Evolutionary conservation across 139 green algal genomes (phyloP).

Genomic region (Chlamydomonas sphaeroides): DNA sequence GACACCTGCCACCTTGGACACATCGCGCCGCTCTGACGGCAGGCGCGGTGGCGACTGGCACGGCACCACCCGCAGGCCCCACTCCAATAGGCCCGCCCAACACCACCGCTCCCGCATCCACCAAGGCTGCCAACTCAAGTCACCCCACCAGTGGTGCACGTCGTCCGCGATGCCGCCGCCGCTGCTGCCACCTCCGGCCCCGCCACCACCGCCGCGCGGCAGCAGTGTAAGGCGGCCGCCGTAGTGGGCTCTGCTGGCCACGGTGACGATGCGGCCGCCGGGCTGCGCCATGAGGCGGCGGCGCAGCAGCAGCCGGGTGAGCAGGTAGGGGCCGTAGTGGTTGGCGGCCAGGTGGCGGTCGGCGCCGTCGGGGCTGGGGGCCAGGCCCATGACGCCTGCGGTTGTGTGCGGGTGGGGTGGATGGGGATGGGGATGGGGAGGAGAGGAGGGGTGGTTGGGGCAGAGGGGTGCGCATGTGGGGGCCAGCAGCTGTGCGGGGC

Average conservation of each 20-base stretch:
- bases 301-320: conserved; percentile 70
- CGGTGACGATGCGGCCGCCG: conserved; percentile 60
- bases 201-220: conserved; percentile 4
- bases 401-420: too few species aligned
- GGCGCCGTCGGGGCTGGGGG: conserved; percentile 6
- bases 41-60: too few species aligned
- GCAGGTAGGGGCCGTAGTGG: conserved; percentile 74
- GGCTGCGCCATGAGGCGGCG: conserved; percentile 46
- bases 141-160: conserved; percentile 20
- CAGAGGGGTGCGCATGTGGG: too few species aligned
- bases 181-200: neutral
- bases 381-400: conserved; percentile 69
- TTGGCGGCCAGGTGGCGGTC: conserved; percentile 65
- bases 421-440: too few species aligned
- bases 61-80: too few species aligned
- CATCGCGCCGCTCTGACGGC: too few species aligned
- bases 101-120: too few species aligned
- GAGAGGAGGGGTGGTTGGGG: too few species aligned
- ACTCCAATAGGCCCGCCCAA: too few species aligned
- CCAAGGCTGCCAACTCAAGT: neutral
- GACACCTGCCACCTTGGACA: too few species aligned
- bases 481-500: too few species aligned
- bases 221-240: conserved; percentile 18
- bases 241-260: conserved; percentile 67
- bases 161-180: neutral